Evolutionary conservation across 176 grass and related monocot genomes (phyloP), one percentile per base, ranked within the genome.

Genomic region (Aegilops umbellulata): DNA sequence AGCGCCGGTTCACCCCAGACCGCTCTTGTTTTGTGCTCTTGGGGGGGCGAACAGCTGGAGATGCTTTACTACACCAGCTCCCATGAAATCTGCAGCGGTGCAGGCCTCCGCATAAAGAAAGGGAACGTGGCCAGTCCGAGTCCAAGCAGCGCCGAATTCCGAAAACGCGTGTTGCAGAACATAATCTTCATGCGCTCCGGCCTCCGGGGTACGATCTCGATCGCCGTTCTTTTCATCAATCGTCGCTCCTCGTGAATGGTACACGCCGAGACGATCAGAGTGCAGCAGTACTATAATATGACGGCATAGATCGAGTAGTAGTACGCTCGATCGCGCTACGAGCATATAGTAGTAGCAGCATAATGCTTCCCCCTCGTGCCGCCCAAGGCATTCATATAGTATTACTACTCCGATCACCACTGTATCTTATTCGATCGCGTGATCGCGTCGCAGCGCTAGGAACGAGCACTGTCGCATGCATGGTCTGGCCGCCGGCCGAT

Each of bases 301-400:
- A 73, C 74, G 15, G 53, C 67, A 41, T 39, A 61, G 71, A 74
- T 74, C 41, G 41, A 74, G 71, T 6, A 74, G 71, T 6, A 74
- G 38, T 29, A 32, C n/a, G 5, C 29, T 35, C 11, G 89, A 84
- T 87, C 76, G 31, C 76, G 76, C 83, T 74, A 90, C 74, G 89
- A 80, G 67, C 74, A 38, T 13, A 39, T 23, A 61, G 32, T n/a
- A n/a, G 47, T 1, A 19, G 49, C 49, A 53, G 72, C 24, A 51
- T n/a, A 80, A 77, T 75, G 84, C 81, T 76, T 85, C 25, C 3
- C 8, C 26, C 77, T 85, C 69, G 70, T 81, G 89, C 77, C 76
- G 85, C 34, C 86, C 90, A 69, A 91, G 86, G 7, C 49, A 38
- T 9, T 15, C 42, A 27, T 14, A 76, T 47, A 64, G 8, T 46